Percentiles rank a stretch among this genome's conserved stretches.
These are phyloP conservation scores for Colletotrichum eleusines DNA, from an alignment of 2,329 filamentous ascomycete species.

Conservation along the genomic window DNA sequence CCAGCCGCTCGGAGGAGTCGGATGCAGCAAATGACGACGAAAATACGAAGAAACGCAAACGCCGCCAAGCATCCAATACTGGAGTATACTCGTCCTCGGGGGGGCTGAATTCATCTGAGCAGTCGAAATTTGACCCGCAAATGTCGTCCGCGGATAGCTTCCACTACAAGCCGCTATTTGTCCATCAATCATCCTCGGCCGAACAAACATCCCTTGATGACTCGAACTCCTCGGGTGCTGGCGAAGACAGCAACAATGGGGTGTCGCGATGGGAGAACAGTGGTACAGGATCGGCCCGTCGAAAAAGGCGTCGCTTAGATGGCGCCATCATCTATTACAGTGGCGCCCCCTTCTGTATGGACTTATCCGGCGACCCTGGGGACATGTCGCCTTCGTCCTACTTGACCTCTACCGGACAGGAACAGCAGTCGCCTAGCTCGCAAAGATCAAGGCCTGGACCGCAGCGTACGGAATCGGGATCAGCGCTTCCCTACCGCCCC, in stretches of 20 bases:
- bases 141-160: conserved; percentile 62
- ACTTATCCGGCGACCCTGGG: conserved; percentile 76
- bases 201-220: conserved; percentile 63
- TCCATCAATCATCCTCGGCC: conserved; percentile 61
- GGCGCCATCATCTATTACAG: conserved; percentile 89
- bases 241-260: conserved; percentile 62
- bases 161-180: conserved; percentile 74
- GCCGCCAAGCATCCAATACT: conserved; percentile 36
- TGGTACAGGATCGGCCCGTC: conserved; percentile 61
- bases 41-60: conserved; percentile 61
- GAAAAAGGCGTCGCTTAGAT: conserved; percentile 69
- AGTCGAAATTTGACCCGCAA: conserved; percentile 55
- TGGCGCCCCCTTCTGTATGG: conserved; percentile 83
- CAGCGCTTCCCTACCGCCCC: conserved; percentile 61
- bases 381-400: conserved; percentile 62
- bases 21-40: conserved; percentile 56
- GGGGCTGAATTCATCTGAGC: conserved; percentile 48
- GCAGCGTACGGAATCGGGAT: conserved; percentile 63
- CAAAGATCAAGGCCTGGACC: conserved; percentile 39
- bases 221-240: conserved; percentile 60
- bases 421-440: conserved; percentile 47
- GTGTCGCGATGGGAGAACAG: conserved; percentile 62
- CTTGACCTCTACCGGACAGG: conserved; percentile 60
- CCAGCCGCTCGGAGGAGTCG: conserved; percentile 63
- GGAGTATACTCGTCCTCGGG: conserved; percentile 50